A percentile compares a stretch with the other conserved stretches of the same genome.
These are phyloP conservation scores for Fraxinus latifolia DNA, from an alignment of 305 asterid genomes.

Conservation along the genomic window DNA sequence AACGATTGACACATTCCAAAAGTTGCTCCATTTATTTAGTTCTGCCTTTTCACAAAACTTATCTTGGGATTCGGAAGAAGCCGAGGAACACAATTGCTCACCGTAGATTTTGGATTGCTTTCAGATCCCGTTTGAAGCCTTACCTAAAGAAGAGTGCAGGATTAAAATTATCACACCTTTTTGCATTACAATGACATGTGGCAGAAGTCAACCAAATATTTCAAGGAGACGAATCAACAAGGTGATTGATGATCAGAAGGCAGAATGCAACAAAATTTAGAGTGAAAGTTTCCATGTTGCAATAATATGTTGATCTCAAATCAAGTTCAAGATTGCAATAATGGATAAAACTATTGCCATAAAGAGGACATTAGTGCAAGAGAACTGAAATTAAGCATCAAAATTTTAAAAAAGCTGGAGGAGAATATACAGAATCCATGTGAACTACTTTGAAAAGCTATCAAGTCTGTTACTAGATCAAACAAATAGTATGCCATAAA, in stretches of 20 bases:
- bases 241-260: neutral
- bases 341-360: neutral
- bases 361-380: neutral
- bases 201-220: neutral
- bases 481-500: neutral
- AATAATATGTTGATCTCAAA: neutral
- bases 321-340: neutral
- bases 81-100: conserved; percentile 29
- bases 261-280: neutral
- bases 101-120: conserved; percentile 27
- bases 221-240: neutral
- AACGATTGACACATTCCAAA: neutral
- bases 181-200: neutral
- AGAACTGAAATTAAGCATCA: neutral
- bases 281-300: neutral
- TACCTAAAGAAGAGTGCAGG: conserved; percentile 25
- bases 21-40: conserved; percentile 1
- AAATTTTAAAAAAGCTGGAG: neutral
- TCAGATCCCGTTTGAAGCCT: conserved; percentile 33
- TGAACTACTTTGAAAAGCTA: neutral
- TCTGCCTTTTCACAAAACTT: conserved; percentile 25
- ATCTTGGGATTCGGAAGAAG: conserved; percentile 37
- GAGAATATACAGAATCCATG: neutral
- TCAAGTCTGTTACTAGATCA: neutral
- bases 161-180: neutral